Evolutionary conservation across 768 basidiomycete species (phyloP).

Genomic region (Dioszegia crocea): DNA sequence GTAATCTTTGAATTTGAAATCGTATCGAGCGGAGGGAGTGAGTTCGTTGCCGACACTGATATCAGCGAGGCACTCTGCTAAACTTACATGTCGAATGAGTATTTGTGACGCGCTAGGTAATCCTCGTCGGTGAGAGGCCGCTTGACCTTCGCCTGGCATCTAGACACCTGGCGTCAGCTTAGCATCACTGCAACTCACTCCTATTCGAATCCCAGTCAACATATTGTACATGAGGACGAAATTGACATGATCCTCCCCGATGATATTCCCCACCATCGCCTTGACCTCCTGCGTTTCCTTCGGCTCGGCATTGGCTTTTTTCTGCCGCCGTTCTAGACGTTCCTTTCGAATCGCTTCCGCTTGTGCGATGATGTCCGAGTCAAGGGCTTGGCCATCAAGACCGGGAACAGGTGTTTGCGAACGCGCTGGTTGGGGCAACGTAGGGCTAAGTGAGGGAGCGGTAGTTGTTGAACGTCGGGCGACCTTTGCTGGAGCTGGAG

Average conservation of each 20-base stretch:
- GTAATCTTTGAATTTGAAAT: constrained; percentile 99
- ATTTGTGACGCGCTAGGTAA: constrained; percentile 85
- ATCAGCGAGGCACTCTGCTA: constrained; percentile 3
- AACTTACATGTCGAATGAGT: constrained; percentile 89
- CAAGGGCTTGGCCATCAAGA: constrained; percentile 52
- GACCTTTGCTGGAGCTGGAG: constrained; percentile 1
- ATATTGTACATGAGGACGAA: constrained; percentile 99
- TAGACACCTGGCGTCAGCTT: constrained; percentile 64
- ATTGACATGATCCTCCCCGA: constrained; percentile 97
- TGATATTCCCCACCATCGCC: constrained; percentile 85
- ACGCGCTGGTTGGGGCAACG: constrained; percentile 10
- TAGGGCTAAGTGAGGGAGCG: constrained; percentile 25
- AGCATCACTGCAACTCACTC: constrained; percentile 55
- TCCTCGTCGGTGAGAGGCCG: constrained; percentile 79
- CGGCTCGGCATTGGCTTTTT: constrained; percentile 29
- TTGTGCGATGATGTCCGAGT: constrained; percentile 78
- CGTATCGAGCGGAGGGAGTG: constrained; percentile 95
- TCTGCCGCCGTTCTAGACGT: constrained; percentile 64
- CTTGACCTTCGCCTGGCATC: constrained; percentile 93
- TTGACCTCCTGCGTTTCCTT: constrained; percentile 52
- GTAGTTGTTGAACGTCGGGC: constrained; percentile 28
- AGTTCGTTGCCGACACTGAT: constrained; percentile 89
- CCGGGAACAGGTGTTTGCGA: constrained; percentile 39
- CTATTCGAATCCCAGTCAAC: constrained; percentile 96
- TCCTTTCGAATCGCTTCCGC: constrained; percentile 82